Evolutionary conservation across 768 basidiomycete species (phyloP).

Genomic region (Lactarius hengduanensis): DNA sequence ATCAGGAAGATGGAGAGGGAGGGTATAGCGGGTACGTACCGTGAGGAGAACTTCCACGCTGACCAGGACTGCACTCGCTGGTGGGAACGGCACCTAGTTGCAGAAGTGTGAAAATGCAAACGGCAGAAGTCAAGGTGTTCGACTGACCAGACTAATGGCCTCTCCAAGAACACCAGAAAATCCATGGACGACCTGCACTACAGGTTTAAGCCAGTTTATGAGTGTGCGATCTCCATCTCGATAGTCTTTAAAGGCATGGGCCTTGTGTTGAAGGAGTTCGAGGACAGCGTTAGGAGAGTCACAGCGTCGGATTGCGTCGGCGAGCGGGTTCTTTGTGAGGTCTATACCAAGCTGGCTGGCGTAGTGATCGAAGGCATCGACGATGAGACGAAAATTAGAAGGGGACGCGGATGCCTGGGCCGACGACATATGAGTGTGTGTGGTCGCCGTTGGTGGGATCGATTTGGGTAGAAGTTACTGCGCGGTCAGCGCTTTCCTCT

Average conservation of each 20-base stretch:
- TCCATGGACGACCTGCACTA: not conserved
- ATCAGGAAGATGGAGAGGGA: not conserved
- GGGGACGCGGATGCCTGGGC: too few species aligned
- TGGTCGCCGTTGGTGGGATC: too few species aligned
- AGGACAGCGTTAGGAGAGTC: conserved; percentile 1
- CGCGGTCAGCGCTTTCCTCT: too few species aligned
- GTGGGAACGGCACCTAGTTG: not conserved
- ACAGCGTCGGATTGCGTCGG: not conserved
- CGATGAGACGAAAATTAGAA: not conserved
- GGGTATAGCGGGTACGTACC: not conserved
- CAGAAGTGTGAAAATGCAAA: not conserved
- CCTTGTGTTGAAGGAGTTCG: not conserved
- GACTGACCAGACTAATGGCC: not conserved
- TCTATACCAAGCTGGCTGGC: not conserved
- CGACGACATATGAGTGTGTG: not conserved
- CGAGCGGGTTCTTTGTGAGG: not conserved
- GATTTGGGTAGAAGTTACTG: too few species aligned
- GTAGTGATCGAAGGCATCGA: not conserved
- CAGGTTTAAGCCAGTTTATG: not conserved
- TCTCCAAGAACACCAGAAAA: not conserved
- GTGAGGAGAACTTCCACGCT: not conserved
- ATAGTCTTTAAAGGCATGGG: not conserved
- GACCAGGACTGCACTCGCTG: not conserved
- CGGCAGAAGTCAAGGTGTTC: not conserved
- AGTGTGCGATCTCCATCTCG: not conserved